These are phyloP conservation scores for Phytophthora citrophthora DNA, from an alignment of 352 stramenopile species.

Conservation along the genomic window DNA sequence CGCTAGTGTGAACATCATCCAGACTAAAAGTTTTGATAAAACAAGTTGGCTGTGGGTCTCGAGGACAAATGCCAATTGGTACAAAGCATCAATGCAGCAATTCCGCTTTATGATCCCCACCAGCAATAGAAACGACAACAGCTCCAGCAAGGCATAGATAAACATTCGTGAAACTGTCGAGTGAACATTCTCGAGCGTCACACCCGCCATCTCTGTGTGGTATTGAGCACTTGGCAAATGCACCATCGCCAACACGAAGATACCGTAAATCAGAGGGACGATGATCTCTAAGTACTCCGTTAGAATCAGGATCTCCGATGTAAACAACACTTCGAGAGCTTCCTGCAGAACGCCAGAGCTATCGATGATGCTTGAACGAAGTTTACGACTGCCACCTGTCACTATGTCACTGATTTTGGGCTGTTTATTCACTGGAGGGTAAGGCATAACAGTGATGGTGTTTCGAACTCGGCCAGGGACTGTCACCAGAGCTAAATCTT, in stretches of 20 bases:
- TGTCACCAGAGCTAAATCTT: neutral
- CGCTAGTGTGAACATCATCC: no score
- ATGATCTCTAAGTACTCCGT: slow-evolving; percentile 10
- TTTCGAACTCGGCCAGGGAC: neutral
- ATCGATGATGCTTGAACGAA: neutral
- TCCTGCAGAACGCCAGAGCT: neutral
- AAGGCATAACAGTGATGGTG: neutral
- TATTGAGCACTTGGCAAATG: slow-evolving; percentile 6
- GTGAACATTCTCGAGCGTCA: neutral
- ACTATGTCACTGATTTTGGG: no score
- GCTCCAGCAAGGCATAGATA: slow-evolving; percentile 17
- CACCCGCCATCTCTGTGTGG: slow-evolving; percentile 7
- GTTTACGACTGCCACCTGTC: neutral
- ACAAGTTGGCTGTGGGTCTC: no score
- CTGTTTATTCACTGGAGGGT: neutral
- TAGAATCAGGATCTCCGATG: slow-evolving; percentile 2
- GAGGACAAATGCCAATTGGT: slow-evolving; percentile 32
- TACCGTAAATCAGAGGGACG: neutral
- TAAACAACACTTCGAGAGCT: slow-evolving; percentile 1
- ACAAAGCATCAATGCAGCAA: slow-evolving; percentile 17
- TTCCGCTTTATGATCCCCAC: slow-evolving; percentile 4
- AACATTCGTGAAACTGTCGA: slow-evolving; percentile 4
- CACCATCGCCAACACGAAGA: slow-evolving; percentile 1
- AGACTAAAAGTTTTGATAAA: no score
- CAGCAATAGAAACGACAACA: slow-evolving; percentile 19